A percentile compares a stretch with the other conserved stretches of the same genome.
Conservation (phyloP, 768 basidiomycete genomes). For the Trametes sanguinea region DNA sequence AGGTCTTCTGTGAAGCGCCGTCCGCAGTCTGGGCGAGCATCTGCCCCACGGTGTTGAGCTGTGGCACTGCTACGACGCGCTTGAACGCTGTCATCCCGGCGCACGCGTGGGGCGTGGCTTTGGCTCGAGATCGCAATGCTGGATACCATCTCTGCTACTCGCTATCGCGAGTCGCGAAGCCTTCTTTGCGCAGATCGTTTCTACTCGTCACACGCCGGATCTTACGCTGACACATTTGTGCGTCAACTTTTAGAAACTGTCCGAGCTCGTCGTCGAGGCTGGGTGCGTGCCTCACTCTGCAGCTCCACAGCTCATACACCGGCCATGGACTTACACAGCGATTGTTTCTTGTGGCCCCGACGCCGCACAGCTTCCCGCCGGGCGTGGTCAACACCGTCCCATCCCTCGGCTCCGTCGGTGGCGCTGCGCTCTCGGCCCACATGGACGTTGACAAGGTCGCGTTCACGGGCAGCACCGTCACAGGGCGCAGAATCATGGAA, state of each 20-base stretch:
- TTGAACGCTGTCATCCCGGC: no score
- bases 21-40: background rate
- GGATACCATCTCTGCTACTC: background rate
- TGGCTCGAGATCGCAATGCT: background rate
- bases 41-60: background rate
- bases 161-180: no score
- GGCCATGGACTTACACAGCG: background rate
- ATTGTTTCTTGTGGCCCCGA: no score
- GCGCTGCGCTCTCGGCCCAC: slow-evolving; percentile 82
- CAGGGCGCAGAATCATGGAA: slow-evolving; percentile 88
- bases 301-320: background rate
- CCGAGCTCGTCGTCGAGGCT: slow-evolving; percentile 79
- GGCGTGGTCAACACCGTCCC: slow-evolving; percentile 91
- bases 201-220: background rate
- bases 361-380: slow-evolving; percentile 68
- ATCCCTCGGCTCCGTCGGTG: slow-evolving; percentile 79
- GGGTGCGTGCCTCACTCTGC: slow-evolving; percentile 52
- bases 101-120: no score
- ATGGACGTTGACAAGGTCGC: slow-evolving; percentile 91
- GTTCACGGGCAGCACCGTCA: slow-evolving; percentile 90
- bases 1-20: background rate
- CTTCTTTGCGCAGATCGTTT: no score
- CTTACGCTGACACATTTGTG: slow-evolving; percentile 10
- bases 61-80: background rate
- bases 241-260: slow-evolving; percentile 60